Conservation (phyloP, 2,329 filamentous ascomycete genomes). For the Pestalotiopsis sp. region DNA sequence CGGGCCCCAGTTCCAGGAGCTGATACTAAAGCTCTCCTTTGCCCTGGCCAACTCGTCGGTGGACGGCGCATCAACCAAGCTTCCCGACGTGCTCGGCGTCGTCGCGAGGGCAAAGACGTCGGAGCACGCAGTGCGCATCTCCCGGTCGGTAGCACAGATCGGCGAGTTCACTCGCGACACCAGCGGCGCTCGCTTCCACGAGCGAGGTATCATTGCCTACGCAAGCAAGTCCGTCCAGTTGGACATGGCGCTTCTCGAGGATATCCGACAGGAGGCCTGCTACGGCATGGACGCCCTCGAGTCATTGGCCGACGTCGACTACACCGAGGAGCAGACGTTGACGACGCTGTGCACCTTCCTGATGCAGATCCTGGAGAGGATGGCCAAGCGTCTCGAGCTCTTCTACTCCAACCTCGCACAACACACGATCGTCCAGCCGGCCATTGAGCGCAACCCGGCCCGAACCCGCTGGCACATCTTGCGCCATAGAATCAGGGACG, state of each 20-base stretch:
- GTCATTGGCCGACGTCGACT: slow-evolving; percentile 32
- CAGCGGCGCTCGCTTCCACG: slow-evolving; percentile 50
- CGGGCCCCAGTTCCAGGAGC: slow-evolving; percentile 53
- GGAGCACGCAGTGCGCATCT: slow-evolving; percentile 45
- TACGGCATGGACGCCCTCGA: slow-evolving; percentile 59
- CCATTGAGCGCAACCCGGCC: slow-evolving; percentile 55
- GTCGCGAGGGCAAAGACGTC: slow-evolving; percentile 47
- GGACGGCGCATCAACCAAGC: slow-evolving; percentile 33
- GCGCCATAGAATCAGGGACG: slow-evolving; percentile 48
- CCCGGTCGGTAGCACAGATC: slow-evolving; percentile 51
- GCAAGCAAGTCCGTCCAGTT: slow-evolving; percentile 50
- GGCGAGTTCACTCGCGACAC: slow-evolving; percentile 51
- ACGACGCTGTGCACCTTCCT: slow-evolving; percentile 47
- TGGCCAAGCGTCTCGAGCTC: slow-evolving; percentile 52
- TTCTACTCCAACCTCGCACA: slow-evolving; percentile 55
- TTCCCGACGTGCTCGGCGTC: slow-evolving; percentile 48
- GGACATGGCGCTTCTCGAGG: slow-evolving; percentile 56
- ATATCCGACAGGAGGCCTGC: slow-evolving; percentile 54
- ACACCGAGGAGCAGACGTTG: neutral
- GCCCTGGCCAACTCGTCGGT: slow-evolving; percentile 44
- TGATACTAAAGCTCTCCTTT: slow-evolving; percentile 56
- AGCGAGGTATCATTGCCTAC: slow-evolving; percentile 54
- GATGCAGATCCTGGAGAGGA: slow-evolving; percentile 54
- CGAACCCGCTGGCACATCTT: slow-evolving; percentile 55
- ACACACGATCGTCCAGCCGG: slow-evolving; percentile 52